Evolutionary conservation across 768 basidiomycete genomes (phyloP).

Genomic region (Psilocybe cubensis): DNA sequence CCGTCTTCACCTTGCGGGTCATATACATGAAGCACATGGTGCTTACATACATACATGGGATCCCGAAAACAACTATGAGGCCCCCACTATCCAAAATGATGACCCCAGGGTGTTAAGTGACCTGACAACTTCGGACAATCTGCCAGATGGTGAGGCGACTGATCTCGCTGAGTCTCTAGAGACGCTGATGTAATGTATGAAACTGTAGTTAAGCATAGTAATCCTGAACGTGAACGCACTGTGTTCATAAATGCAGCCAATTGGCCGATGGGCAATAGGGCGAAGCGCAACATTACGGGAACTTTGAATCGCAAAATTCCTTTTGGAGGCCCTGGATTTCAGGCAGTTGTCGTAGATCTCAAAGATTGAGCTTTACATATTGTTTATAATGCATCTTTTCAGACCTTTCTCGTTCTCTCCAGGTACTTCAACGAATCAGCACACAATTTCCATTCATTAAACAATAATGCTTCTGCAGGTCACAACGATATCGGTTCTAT

Average conservation of each 20-base stretch:
- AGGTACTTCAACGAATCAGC: too few relatives aligned
- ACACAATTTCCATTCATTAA: too few relatives aligned
- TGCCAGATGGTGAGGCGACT: conserved; percentile 1
- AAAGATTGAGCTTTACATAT: conserved; percentile 32
- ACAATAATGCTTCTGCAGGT: too few relatives aligned
- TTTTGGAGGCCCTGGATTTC: conserved; percentile 45
- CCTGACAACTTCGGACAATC: neutral
- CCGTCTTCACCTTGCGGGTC: conserved; percentile 59
- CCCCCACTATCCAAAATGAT: conserved; percentile 26
- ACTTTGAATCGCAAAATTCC: conserved; percentile 11
- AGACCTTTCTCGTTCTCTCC: too few relatives aligned
- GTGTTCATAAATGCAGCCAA: conserved; percentile 52
- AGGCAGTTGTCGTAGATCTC: conserved; percentile 48
- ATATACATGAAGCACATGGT: conserved; percentile 70
- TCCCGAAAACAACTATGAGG: conserved; percentile 6
- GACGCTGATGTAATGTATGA: neutral
- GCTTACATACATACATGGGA: conserved; percentile 44
- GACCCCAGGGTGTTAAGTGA: conserved; percentile 6
- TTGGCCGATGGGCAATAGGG: conserved; percentile 33
- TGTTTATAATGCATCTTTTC: too few relatives aligned
- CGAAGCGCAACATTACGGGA: conserved; percentile 23
- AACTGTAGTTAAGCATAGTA: neutral
- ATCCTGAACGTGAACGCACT: conserved; percentile 25
- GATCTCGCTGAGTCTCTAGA: neutral
- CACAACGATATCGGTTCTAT: too few relatives aligned